Base-by-base conservation (phyloP, 768 basidiomycete species). In the Coprinellus aureogranulatus region DNA sequence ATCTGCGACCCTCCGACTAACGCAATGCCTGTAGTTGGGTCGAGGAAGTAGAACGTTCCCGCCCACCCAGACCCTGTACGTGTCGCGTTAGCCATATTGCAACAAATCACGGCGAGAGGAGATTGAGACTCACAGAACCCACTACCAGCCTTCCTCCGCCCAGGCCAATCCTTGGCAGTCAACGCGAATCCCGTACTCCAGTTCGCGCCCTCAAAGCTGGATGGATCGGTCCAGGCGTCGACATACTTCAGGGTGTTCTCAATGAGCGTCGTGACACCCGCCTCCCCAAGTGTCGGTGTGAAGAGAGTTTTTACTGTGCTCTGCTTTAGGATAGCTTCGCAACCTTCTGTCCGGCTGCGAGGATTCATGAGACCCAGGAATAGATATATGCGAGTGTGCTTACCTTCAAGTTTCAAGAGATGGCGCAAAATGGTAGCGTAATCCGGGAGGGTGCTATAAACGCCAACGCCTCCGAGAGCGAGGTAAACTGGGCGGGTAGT, bases 21-120 rank as follows among this genome's bases (percentile, higher is more conserved):
- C 1, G 72, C 71, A 25, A 75, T 61, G 34, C 74, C 73, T 9
- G 69, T 70, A 3, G 56, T 65, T 8, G 71, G 70, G 55, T 75
- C 74, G 28, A 75, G 61, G 25, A 69, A 63, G 47, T 67, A 65
- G 30, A 64, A 65, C 1, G 70, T 71, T 22, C 67, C 66, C 11
- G 73, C 73, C 68, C 69, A 75, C 4, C 74, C 74, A 31, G 56
- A 66, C 73, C 72, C 72, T 75, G 44, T 11, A 34, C 18, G 26
- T 53, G 23, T 46, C 3, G 11, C 16, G 6, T 23, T 18, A 30
- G 14, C 8, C 9, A 37, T 0, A 20, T 46, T 39, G 11, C 11
- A 20, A 37, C 2, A 26, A 25, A 22, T 53, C 45, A 53, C 37
- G 16, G 51, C 2, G 4, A 26, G 40, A 41, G 8, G 34, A 25